These are phyloP conservation scores for Globisporangium cederbergense DNA, from an alignment of 352 stramenopile genomes.

Conservation along the genomic window DNA sequence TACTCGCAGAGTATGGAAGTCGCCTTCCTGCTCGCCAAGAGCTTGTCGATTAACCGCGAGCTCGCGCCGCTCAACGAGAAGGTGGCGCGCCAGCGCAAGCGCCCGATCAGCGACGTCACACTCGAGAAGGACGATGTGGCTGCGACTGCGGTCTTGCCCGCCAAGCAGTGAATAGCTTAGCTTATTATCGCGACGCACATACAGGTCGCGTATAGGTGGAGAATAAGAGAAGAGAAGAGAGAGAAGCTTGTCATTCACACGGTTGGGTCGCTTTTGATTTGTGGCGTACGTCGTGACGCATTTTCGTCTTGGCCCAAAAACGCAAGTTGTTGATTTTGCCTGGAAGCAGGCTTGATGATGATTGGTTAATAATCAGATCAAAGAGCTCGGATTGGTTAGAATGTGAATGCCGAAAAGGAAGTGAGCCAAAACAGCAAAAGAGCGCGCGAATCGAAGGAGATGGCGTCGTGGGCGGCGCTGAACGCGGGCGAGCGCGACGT, in stretches of 20 bases:
- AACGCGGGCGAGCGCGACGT: constrained; percentile 39
- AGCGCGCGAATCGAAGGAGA: constrained; percentile 10
- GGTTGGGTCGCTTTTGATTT: too few species aligned
- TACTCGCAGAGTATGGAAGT: constrained; percentile 98
- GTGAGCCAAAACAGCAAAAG: constrained; percentile 1
- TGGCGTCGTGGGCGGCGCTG: constrained; percentile 67
- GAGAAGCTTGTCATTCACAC: neutral
- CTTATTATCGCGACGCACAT: neutral
- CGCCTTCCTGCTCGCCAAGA: constrained; percentile 96
- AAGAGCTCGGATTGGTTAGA: neutral
- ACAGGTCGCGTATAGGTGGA: neutral
- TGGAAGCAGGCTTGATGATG: neutral
- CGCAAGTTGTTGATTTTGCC: too few species aligned
- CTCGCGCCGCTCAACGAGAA: constrained; percentile 64
- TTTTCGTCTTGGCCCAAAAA: neutral
- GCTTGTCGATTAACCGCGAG: constrained; percentile 65
- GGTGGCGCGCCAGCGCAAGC: constrained; percentile 43
- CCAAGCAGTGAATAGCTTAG: neutral
- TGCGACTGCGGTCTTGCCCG: neutral
- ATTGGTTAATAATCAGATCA: neutral
- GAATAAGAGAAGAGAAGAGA: neutral
- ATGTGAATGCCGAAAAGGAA: neutral
- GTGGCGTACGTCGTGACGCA: neutral
- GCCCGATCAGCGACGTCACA: constrained; percentile 28
- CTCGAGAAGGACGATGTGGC: neutral